Evolutionary conservation across 306 rosid species (phyloP), one percentile per base, ranked within the genome.

Genomic region (Lotus japonicus): DNA sequence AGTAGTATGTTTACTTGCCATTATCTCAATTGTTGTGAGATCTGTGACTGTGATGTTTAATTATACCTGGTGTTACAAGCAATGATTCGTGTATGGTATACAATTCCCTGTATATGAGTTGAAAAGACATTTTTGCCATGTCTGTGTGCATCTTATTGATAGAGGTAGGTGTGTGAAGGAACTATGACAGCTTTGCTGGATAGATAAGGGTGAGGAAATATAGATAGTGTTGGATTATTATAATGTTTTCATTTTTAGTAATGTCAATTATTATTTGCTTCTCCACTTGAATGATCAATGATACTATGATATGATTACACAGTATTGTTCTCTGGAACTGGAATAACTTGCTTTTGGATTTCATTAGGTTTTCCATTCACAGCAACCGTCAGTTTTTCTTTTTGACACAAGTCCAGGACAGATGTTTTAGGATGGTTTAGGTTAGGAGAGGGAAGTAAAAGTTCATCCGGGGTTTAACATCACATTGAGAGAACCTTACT

Each of bases 11-110:
- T 50, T 50, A 56, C 56, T 26, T 49, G 26, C 39, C 42, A 44
- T 45, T 61, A 44, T 51, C 69, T 66, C 42, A 21, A 43, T 53
- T 45, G n/a, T n/a, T 23, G 41, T 52, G 28, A 77, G 79, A 79
- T 79, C 79, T 73, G 41, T 66, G n/a, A 8, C 14, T 23, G 28
- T 51, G 26, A 58, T 16, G 1, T 46, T 78, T 26, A 26, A 21
- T 26, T 65, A 17, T 14, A 35, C 31, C 2, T 39, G 17, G 11
- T 48, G 43, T 64, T 55, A 55, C 44, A 19, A 72, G 7, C 16
- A 23, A 61, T 45, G 51, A 52, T 65, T 78, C 4, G 9, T 18
- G 28, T 72, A 11, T 72, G 62, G 44, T 53, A 54, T 11, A 33
- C 28, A 66, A 49, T 64, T 71, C 26, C 60, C 50, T 19, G 9